Evolutionary conservation across 2,329 filamentous ascomycete genomes (phyloP), one percentile per base, ranked within the genome.

Genomic region (Penicillium griseofulvum): DNA sequence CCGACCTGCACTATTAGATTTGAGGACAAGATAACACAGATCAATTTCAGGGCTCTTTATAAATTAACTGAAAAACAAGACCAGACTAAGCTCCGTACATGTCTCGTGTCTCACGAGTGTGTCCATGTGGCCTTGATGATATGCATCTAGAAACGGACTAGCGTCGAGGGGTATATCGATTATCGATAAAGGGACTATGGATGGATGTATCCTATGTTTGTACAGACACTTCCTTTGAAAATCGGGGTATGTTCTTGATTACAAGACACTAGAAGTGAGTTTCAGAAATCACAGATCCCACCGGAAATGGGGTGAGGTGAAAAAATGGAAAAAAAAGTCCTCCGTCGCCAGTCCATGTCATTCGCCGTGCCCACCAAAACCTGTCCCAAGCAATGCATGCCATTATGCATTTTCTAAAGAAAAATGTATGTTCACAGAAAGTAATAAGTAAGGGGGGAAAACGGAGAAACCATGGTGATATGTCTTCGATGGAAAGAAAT

Each of bases 401-500:
- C 66, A 56, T 65, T 65, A 64, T 65, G 61, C 63, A 66, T 65
- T 59, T 62, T 71, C 64, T 70, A 69, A 68, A 56, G 39, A 51
- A 26, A 36, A 58, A 65, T 63, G 59, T 65, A 68, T 66, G 58
- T 65, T 55, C 63, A 64, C 37, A 56, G 60, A 60, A 62, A 58
- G 39, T 52, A 57, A 59, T 45, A 58, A 60, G 55, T 45, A 49
- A 57, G 48, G 54, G 24, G 7, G 7, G 5, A 14, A 49, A 46
- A 38, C 43, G 33, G 45, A 43, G 24, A 51, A 49, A 29, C 49
- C 37, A 34, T 37, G 42, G 19, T 44, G 33, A 42, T 57, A 36
- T 39, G 50, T 50, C 26, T 45, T 45, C 34, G n/a, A 44, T n/a
- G 38, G 19, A 46, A 37, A 46, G 43, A 52, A 17, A 50, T 34